Evolutionary conservation across 192 early-diverging fungal species (phyloP).

Genomic region (Linderina pennispora): DNA sequence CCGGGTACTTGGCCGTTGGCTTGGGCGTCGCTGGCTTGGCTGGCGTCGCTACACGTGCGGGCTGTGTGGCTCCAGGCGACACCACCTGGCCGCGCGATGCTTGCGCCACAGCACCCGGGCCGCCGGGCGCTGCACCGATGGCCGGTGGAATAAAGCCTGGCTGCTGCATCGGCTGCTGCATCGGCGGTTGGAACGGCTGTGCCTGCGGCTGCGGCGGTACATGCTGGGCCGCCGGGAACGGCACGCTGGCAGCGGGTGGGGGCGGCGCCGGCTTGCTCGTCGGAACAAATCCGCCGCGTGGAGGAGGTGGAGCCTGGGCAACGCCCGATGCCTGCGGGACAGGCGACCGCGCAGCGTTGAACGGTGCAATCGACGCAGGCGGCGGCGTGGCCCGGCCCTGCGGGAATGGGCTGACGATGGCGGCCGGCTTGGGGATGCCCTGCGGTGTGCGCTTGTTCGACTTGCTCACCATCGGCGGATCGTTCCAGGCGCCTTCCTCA

Average conservation of each 20-base stretch:
- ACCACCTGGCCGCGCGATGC: constrained; percentile 24
- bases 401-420: constrained; percentile 34
- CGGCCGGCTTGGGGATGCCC: constrained; percentile 9
- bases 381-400: constrained; percentile 32
- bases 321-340: not conserved
- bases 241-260: constrained; percentile 3
- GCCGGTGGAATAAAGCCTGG: constrained; percentile 4
- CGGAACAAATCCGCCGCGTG: constrained; percentile 15
- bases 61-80: constrained; percentile 4
- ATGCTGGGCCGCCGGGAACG: constrained; percentile 12
- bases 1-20: constrained; percentile 44
- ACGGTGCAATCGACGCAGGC: constrained; percentile 10
- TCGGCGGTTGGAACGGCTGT: constrained; percentile 12
- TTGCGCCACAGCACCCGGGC: constrained; percentile 1
- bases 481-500: constrained; percentile 30
- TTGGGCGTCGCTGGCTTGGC: constrained; percentile 3
- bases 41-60: constrained; percentile 9
- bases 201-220: constrained; percentile 15
- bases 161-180: constrained; percentile 16
- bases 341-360: constrained; percentile 9
- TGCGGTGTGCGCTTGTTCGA: constrained; percentile 14
- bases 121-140: too few relatives aligned
- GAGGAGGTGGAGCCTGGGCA: constrained; percentile 4
- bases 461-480: constrained; percentile 28
- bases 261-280: not conserved